Evolutionary conservation across 1,284 basidiomycete species (phyloP).

Genomic region (Leucoagaricus sp.): DNA sequence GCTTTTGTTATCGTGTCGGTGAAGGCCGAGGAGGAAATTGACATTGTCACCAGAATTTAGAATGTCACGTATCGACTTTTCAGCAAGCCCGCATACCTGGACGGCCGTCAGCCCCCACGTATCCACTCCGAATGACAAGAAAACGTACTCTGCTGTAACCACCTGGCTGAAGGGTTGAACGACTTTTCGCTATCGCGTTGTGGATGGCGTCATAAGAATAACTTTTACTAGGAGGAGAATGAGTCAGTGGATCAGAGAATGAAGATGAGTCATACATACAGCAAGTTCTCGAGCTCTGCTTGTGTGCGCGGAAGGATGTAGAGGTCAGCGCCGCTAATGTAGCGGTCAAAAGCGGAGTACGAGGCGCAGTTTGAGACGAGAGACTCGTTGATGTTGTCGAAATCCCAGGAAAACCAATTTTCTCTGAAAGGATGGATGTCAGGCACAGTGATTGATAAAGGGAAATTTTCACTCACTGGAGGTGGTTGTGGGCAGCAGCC

Average conservation of each 20-base stretch:
- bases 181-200: constrained; percentile 71
- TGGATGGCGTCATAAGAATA: constrained; percentile 80
- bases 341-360: constrained; percentile 63
- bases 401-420: constrained; percentile 67
- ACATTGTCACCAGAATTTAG: constrained; percentile 69
- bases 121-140: constrained; percentile 7
- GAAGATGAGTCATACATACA: constrained; percentile 48
- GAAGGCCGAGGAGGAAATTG: constrained; percentile 61
- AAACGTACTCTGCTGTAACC: constrained; percentile 72
- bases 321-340: constrained; percentile 62
- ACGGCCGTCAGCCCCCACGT: constrained; percentile 12
- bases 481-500: constrained; percentile 65
- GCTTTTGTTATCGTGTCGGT: constrained; percentile 35
- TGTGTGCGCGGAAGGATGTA: constrained; percentile 67
- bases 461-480: constrained; percentile 52
- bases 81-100: constrained; percentile 69
- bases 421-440: constrained; percentile 45
- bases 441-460: constrained; percentile 13
- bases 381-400: constrained; percentile 68
- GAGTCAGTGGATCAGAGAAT: constrained; percentile 16
- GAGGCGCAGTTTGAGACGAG: constrained; percentile 70
- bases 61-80: constrained; percentile 67
- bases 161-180: constrained; percentile 61
- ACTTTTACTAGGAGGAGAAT: constrained; percentile 47
- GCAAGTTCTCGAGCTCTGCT: constrained; percentile 65